These are phyloP conservation scores for Cutaneotrichosporon spelunceum DNA, from an alignment of 1,284 basidiomycete species.

Conservation along the genomic window DNA sequence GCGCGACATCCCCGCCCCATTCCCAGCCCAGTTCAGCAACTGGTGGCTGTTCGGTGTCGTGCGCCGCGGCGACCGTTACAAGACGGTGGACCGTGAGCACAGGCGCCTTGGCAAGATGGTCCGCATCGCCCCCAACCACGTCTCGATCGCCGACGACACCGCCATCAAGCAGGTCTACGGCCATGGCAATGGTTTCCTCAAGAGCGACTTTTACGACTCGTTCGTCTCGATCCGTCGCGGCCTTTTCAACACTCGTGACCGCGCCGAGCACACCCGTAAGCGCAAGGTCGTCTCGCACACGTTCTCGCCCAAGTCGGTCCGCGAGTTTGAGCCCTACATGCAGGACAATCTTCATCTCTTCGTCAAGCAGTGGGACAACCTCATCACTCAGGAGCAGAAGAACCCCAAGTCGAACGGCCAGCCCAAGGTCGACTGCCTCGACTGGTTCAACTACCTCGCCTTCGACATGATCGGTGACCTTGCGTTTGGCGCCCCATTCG, in stretches of 20 bases:
- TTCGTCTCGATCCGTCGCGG: conserved; percentile 67
- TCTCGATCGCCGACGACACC: conserved; percentile 74
- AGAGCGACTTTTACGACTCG: conserved; percentile 69
- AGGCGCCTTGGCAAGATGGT: conserved; percentile 71
- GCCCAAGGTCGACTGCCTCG: conserved; percentile 65
- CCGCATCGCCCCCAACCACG: conserved; percentile 81
- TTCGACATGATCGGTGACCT: conserved; percentile 85
- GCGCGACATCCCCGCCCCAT: conserved; percentile 62
- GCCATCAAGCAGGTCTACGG: conserved; percentile 68
- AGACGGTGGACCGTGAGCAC: conserved; percentile 72
- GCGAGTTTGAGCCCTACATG: conserved; percentile 72
- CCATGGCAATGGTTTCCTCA: conserved; percentile 73
- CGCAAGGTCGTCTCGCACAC: conserved; percentile 85
- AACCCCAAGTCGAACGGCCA: conserved; percentile 54
- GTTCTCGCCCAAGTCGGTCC: conserved; percentile 62
- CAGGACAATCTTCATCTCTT: conserved; percentile 62
- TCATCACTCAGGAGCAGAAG: conserved; percentile 61
- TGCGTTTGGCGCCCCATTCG: conserved; percentile 81
- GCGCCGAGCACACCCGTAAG: conserved; percentile 78
- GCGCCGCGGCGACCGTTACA: conserved; percentile 68
- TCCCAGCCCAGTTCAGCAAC: conserved; percentile 70
- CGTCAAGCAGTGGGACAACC: conserved; percentile 73
- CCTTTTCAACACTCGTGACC: conserved; percentile 58
- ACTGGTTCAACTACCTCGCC: conserved; percentile 75
- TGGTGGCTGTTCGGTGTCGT: conserved; percentile 69